Percentiles rank a stretch among this genome's conserved stretches.
Conservation (phyloP, 2,329 filamentous ascomycete genomes). For the Orbilia brochopaga region DNA sequence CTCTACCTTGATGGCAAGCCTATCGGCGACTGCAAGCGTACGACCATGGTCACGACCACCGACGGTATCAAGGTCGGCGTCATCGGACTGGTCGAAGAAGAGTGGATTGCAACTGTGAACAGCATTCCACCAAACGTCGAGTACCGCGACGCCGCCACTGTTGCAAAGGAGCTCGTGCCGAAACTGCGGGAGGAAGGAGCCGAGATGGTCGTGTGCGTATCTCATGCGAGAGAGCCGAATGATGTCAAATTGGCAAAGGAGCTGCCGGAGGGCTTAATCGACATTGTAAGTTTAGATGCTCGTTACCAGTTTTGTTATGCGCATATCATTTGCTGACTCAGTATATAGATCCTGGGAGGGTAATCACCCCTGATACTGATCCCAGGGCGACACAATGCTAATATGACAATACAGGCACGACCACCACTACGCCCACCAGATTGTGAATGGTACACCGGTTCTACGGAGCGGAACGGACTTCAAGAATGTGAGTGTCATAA, state of each 20-base stretch:
- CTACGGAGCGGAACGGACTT: slow-evolving; percentile 90
- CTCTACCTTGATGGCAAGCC: slow-evolving; percentile 73
- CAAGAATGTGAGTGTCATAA: slow-evolving; percentile 61
- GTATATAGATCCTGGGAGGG: slow-evolving; percentile 65
- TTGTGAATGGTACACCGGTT: slow-evolving; percentile 80
- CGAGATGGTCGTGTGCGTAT: slow-evolving; percentile 80
- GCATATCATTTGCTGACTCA: not conserved
- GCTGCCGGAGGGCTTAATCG: slow-evolving; percentile 72
- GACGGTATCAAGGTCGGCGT: slow-evolving; percentile 86
- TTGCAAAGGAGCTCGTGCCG: slow-evolving; percentile 77
- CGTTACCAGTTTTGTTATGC: not conserved
- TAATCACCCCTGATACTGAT: slow-evolving; percentile 16
- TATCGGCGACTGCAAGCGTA: slow-evolving; percentile 76
- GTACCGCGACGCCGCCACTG: slow-evolving; percentile 78
- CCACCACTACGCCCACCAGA: slow-evolving; percentile 80
- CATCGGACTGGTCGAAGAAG: slow-evolving; percentile 78
- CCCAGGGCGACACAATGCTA: not conserved
- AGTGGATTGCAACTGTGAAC: slow-evolving; percentile 81
- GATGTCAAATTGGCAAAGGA: slow-evolving; percentile 79
- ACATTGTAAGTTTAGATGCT: slow-evolving; percentile 67
- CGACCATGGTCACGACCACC: slow-evolving; percentile 76
- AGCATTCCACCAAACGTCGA: slow-evolving; percentile 79
- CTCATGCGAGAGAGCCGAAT: slow-evolving; percentile 86
- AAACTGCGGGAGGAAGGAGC: slow-evolving; percentile 75
- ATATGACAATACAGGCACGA: slow-evolving; percentile 67